Conservation (phyloP, 768 basidiomycete genomes). For the Multifurca ochricompacta region DNA sequence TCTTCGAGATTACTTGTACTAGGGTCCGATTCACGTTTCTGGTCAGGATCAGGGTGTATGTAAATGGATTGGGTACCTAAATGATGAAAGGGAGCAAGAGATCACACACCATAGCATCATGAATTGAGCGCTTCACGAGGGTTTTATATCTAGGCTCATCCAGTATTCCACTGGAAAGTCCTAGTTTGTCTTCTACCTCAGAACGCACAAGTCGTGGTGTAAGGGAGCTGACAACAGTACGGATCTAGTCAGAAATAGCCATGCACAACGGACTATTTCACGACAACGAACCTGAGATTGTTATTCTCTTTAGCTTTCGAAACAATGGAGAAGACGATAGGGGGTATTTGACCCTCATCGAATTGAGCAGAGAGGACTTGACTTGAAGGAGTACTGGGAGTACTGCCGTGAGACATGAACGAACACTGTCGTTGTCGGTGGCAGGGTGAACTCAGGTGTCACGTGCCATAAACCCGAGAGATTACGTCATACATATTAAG, state of each 20-base stretch:
- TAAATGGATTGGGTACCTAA: not conserved
- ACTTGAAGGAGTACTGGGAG: not conserved
- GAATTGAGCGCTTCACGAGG: conserved; percentile 8
- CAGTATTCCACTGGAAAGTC: not conserved
- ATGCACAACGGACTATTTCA: not conserved
- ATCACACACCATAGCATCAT: conserved; percentile 11
- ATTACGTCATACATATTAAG: conserved; percentile 14
- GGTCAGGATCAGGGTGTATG: not conserved
- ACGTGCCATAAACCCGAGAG: no score
- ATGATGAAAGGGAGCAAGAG: not conserved
- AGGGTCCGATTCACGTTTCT: not conserved
- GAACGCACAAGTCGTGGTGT: conserved; percentile 15
- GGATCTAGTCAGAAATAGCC: not conserved
- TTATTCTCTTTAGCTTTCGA: not conserved
- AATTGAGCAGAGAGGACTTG: not conserved
- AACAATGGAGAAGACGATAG: conserved; percentile 4
- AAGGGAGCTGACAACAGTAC: conserved; percentile 1
- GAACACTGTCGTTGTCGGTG: no score
- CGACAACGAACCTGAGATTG: not conserved
- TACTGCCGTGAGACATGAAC: no score
- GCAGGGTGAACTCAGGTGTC: no score
- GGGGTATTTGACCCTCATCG: not conserved
- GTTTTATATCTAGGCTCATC: not conserved
- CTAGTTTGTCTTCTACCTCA: conserved; percentile 1
- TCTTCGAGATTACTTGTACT: not conserved